Evolutionary conservation across 495 filamentous ascomycete genomes (phyloP).

Genomic region (Daldinia caldariorum): DNA sequence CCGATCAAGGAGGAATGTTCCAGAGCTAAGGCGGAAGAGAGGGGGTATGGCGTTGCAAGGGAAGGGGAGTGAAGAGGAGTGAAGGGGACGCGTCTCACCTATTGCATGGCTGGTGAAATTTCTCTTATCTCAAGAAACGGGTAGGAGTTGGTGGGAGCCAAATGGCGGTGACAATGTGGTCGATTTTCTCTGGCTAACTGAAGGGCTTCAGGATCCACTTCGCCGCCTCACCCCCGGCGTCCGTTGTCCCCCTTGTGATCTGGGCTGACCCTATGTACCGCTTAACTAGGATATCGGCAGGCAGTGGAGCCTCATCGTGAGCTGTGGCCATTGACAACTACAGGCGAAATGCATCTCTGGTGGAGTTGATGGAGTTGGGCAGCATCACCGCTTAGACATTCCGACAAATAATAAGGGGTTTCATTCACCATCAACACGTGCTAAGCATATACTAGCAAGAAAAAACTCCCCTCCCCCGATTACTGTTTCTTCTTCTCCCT

Average conservation of each 20-base stretch:
- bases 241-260: slow-evolving; percentile 42
- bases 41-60: neutral
- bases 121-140: slow-evolving; percentile 31
- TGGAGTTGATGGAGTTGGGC: slow-evolving; percentile 50
- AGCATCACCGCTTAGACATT: slow-evolving; percentile 46
- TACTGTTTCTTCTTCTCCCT: neutral
- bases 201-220: slow-evolving; percentile 42
- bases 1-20: slow-evolving; percentile 34
- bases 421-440: slow-evolving; percentile 31
- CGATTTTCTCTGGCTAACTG: slow-evolving; percentile 43
- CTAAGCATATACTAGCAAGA: slow-evolving; percentile 19
- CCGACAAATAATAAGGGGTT: slow-evolving; percentile 40
- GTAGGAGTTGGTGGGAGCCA: slow-evolving; percentile 36
- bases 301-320: slow-evolving; percentile 37
- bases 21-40: slow-evolving; percentile 2
- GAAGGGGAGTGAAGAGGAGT: neutral
- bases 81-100: neutral
- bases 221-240: slow-evolving; percentile 45
- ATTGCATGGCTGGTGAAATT: slow-evolving; percentile 26
- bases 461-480: slow-evolving; percentile 7
- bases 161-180: slow-evolving; percentile 52
- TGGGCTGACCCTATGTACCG: slow-evolving; percentile 40
- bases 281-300: slow-evolving; percentile 41
- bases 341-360: slow-evolving; percentile 44
- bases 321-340: slow-evolving; percentile 42